phyloP scores from a whole-genome alignment of 2,329 filamentous ascomycete species.

The Xylaria sp. region DNA sequence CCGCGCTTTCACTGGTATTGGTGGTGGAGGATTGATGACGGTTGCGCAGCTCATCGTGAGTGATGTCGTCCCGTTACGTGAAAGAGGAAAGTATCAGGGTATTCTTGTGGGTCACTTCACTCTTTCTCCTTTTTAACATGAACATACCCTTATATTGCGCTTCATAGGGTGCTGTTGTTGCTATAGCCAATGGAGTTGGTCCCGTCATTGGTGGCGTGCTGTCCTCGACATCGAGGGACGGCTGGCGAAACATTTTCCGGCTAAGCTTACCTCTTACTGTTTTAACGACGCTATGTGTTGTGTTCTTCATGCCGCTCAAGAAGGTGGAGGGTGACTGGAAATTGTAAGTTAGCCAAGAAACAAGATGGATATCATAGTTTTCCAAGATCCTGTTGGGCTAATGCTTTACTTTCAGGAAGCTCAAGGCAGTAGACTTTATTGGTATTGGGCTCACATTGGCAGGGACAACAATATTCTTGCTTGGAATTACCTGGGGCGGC shows the following conservation, averaged over 20 bases:
- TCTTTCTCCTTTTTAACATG: not conserved
- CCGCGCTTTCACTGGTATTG: not conserved
- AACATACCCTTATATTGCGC: not conserved
- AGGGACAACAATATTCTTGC: not conserved
- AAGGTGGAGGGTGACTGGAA: constrained; percentile 64
- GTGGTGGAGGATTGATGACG: not conserved
- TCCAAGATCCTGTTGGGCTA: not conserved
- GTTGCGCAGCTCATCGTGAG: not conserved
- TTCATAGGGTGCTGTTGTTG: not conserved
- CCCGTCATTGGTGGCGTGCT: constrained; percentile 62
- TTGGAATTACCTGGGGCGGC: not conserved
- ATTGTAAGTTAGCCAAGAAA: constrained; percentile 45
- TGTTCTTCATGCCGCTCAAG: constrained; percentile 67
- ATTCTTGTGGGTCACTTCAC: not conserved
- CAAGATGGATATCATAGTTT: not conserved
- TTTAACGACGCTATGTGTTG: constrained; percentile 57
- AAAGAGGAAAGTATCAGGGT: not conserved
- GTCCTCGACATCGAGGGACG: constrained; percentile 56
- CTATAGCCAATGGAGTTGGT: not conserved
- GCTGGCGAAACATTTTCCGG: constrained; percentile 65
- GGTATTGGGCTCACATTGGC: not conserved
- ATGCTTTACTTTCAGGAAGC: not conserved
- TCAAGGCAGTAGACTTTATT: not conserved
- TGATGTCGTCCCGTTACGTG: not conserved
- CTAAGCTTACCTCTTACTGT: constrained; percentile 64